These are phyloP conservation scores for Colletotrichum graminicola DNA, from an alignment of 2,329 filamentous ascomycete genomes.

Conservation along the genomic window DNA sequence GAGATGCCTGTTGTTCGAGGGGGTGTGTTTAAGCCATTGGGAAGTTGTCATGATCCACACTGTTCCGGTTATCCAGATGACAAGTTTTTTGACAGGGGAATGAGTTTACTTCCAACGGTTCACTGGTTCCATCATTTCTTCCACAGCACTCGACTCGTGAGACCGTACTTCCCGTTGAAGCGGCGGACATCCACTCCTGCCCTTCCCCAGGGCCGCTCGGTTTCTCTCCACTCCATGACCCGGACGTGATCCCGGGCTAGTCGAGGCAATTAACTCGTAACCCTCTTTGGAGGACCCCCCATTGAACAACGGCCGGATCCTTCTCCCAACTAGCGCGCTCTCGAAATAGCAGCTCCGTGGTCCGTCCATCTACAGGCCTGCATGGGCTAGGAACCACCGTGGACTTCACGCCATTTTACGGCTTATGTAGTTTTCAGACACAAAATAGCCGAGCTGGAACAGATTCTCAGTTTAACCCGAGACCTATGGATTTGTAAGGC, in stretches of 20 bases:
- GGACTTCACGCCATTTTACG: not conserved
- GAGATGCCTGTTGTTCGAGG: not conserved
- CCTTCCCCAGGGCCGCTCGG: slow-evolving; percentile 28
- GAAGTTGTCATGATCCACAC: not conserved
- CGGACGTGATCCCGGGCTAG: slow-evolving; percentile 13
- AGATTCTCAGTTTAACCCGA: too few species aligned
- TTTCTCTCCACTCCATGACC: not conserved
- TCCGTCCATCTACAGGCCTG: not conserved
- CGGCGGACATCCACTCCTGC: slow-evolving; percentile 23
- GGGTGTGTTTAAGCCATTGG: slow-evolving; percentile 9
- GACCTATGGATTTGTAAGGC: not conserved
- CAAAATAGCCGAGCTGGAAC: not conserved
- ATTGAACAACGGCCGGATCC: not conserved
- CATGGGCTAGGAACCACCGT: slow-evolving; percentile 9
- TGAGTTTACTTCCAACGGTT: not conserved
- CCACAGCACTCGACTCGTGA: slow-evolving; percentile 14
- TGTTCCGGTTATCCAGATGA: not conserved
- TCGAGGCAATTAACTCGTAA: slow-evolving; percentile 26
- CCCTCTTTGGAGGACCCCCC: slow-evolving; percentile 1
- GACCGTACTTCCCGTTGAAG: slow-evolving; percentile 9
- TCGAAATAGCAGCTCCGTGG: slow-evolving; percentile 18
- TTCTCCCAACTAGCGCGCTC: slow-evolving; percentile 7
- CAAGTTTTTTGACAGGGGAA: not conserved
- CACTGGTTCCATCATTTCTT: not conserved
- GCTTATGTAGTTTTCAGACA: slow-evolving; percentile 1